phyloP scores from a whole-genome alignment of 2,329 filamentous ascomycete species.

The Cladosporium sp. region DNA sequence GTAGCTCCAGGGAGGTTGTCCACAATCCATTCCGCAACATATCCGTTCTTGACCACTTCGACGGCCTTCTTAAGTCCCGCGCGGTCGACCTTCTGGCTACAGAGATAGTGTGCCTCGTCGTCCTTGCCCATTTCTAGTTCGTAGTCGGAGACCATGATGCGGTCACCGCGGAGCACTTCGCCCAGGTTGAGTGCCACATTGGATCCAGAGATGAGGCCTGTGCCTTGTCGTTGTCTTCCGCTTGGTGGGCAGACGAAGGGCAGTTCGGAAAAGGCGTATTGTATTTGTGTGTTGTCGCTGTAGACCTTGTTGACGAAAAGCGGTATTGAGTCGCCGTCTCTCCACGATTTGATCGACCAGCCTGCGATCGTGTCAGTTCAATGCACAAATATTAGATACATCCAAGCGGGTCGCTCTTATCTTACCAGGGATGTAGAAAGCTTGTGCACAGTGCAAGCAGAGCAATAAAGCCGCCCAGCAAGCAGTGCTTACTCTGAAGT shows the following conservation, averaged over 20 bases:
- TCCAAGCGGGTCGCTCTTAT: constrained; percentile 18
- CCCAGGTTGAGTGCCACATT: constrained; percentile 81
- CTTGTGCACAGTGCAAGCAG: constrained; percentile 55
- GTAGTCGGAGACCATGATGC: constrained; percentile 82
- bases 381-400: background rate
- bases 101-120: constrained; percentile 70
- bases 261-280: constrained; percentile 86
- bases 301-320: constrained; percentile 92
- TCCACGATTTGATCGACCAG: constrained; percentile 80
- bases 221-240: constrained; percentile 64
- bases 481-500: constrained; percentile 42
- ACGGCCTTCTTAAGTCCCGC: constrained; percentile 66
- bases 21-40: constrained; percentile 90
- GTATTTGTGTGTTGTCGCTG: constrained; percentile 84
- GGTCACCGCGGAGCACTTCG: constrained; percentile 82
- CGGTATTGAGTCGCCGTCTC: constrained; percentile 73
- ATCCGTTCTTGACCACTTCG: constrained; percentile 73
- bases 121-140: constrained; percentile 77
- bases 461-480: constrained; percentile 50
- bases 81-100: constrained; percentile 65
- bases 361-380: constrained; percentile 49
- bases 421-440: constrained; percentile 84
- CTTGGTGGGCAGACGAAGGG: constrained; percentile 83
- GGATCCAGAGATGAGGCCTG: constrained; percentile 71
- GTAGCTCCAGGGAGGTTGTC: constrained; percentile 89